Percentiles rank a stretch among this genome's conserved stretches.
Conservation (phyloP, 164 flowering plant genomes). For the Magnolia officinalis region DNA sequence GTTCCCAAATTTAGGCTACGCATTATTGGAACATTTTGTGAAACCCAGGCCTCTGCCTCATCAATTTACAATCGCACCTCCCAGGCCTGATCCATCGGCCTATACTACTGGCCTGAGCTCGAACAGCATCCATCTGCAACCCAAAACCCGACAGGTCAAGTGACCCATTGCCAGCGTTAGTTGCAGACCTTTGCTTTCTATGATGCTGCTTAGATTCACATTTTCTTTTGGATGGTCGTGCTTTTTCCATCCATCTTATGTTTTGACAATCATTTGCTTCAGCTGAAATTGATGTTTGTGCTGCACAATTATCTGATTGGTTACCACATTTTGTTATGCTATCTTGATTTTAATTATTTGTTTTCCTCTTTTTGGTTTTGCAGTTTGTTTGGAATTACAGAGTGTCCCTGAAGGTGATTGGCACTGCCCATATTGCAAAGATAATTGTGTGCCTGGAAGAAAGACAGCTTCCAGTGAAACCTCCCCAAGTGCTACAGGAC, state of each 20-base stretch:
- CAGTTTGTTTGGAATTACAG: slow-evolving; percentile 70
- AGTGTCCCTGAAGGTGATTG: slow-evolving; percentile 46
- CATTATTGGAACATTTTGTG: too few species aligned
- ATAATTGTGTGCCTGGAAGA: slow-evolving; percentile 30
- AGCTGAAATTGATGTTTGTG: not conserved
- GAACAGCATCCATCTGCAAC: too few species aligned
- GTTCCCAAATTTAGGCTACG: too few species aligned
- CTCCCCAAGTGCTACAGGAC: slow-evolving; percentile 25
- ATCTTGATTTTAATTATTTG: not conserved
- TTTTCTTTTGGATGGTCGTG: not conserved
- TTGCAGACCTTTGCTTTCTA: not conserved
- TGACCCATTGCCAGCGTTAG: not conserved
- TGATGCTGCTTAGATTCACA: not conserved
- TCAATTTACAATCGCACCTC: too few species aligned
- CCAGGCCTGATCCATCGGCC: too few species aligned
- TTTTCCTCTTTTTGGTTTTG: slow-evolving; percentile 15
- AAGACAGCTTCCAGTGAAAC: slow-evolving; percentile 33
- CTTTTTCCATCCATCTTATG: slow-evolving; percentile 1
- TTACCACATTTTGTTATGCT: not conserved
- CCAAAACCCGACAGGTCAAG: too few species aligned
- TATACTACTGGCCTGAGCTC: too few species aligned
- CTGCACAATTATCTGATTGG: too few species aligned
- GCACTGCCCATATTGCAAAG: slow-evolving; percentile 68
- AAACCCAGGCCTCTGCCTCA: too few species aligned
- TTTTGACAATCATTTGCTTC: slow-evolving; percentile 1